Conservation (phyloP, 306 rosid genomes). For the Prunus armeniaca region DNA sequence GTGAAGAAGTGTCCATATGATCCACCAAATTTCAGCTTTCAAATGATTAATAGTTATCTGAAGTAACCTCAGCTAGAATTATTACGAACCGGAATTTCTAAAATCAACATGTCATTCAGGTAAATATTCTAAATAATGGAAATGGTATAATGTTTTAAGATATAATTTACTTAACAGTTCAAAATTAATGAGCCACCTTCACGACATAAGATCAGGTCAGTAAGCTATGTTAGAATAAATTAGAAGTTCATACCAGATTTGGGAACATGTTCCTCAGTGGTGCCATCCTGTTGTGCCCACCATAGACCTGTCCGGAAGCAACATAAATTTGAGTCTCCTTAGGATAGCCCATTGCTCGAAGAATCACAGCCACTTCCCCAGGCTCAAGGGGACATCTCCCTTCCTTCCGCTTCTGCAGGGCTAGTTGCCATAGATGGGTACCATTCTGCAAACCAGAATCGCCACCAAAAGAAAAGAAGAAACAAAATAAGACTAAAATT, state of each 20-base stretch:
- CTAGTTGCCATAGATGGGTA: conserved; percentile 97
- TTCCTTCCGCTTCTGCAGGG: conserved; percentile 98
- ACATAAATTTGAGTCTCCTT: conserved; percentile 98
- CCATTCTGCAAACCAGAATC: conserved; percentile 75
- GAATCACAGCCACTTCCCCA: conserved; percentile 97
- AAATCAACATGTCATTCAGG: background rate
- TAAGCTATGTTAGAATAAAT: background rate
- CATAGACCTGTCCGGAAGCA: conserved; percentile 98
- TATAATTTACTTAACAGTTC: background rate
- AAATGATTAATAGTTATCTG: background rate
- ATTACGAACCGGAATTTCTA: background rate
- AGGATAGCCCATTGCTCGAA: conserved; percentile 96
- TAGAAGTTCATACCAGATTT: conserved; percentile 51
- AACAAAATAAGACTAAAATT: background rate
- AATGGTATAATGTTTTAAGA: background rate
- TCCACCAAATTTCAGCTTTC: background rate
- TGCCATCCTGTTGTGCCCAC: conserved; percentile 99
- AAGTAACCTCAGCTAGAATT: background rate
- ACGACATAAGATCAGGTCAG: background rate
- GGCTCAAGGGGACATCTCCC: conserved; percentile 99
- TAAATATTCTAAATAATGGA: background rate
- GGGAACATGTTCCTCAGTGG: conserved; percentile 96
- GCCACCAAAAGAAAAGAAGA: conserved; percentile 15
- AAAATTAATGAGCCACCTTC: conserved; percentile 2
- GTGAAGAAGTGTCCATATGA: background rate